Conservation (phyloP, 345 rosid species). For the Eucalyptus pauciflora region DNA sequence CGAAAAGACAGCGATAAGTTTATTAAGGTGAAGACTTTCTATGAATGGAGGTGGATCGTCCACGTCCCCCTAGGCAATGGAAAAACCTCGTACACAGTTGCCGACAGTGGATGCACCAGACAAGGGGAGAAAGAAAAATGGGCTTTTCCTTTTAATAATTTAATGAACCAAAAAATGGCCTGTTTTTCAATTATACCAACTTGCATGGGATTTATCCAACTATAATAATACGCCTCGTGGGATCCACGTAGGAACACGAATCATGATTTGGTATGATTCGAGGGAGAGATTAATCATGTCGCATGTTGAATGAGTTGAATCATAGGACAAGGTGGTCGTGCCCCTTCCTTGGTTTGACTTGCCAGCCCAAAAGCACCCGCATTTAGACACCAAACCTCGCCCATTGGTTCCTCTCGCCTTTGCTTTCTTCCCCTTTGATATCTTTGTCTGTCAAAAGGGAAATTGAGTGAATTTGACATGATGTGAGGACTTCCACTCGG, state of each 20-base stretch:
- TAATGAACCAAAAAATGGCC: background rate
- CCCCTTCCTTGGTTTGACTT: background rate
- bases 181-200: background rate
- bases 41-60: constrained; percentile 34
- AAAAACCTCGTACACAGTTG: constrained; percentile 77
- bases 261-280: background rate
- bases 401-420: background rate
- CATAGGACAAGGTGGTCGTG: background rate
- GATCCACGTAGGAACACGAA: background rate
- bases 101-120: constrained; percentile 26
- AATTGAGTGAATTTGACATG: background rate
- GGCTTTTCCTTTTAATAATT: background rate
- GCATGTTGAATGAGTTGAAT: background rate
- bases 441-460: background rate
- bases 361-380: background rate
- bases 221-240: background rate
- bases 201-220: background rate
- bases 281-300: background rate
- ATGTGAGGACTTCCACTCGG: background rate
- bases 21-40: background rate
- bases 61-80: constrained; percentile 39
- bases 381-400: background rate
- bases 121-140: background rate
- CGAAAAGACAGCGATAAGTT: background rate
- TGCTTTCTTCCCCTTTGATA: background rate